Base-by-base conservation (phyloP, 75 land plant species). In the Gnetum montanum region DNA sequence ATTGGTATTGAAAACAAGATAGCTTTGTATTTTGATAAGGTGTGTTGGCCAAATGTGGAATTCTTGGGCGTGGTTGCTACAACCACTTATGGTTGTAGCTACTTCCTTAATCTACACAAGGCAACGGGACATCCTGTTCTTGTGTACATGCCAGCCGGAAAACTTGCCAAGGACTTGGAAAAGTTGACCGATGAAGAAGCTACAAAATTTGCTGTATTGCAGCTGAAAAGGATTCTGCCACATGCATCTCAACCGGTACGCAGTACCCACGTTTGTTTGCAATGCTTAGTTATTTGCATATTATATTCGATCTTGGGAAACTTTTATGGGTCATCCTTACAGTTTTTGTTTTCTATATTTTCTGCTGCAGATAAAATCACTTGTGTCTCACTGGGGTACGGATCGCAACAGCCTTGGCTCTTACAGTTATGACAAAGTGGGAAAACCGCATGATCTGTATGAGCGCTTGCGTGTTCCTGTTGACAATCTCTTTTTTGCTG, bases 41-140 rank as follows among this genome's bases (percentile, higher is more conserved):
- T 74, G 1, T 87, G 79, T 40, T 87, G 92, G 92, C 92, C 92
- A 29, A 84, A 87, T 68, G 88, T 80, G 18, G 92, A 87, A 49
- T 67, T 87, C 36, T 49, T 87, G 13, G 92, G 92, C 13, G 64
- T 77, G n/a, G 92, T 87, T 52, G 83, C 92, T 19, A 49, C 80
- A 25, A 77, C 79, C 20, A 58, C 92, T 4, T 77, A 84, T 53
- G 66, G 64, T 16, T 87, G 92, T 52, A 71, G 88, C 34, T 84
- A 87, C 58, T 87, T 87, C 47, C 67, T 87, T 20, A 87, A 87
- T 69, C 72, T 87, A 56, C 92, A 87, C 70, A 87, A 87, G 73
- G 87, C 88, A 46, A 80, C 88, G 4, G 88, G 92, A 18, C 76
- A 87, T 58, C 88, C 88, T 48, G 79, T 87, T 45, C 88, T 87